Conservation (phyloP, 176 grass and related monocot species). For the Triticum timopheevii region DNA sequence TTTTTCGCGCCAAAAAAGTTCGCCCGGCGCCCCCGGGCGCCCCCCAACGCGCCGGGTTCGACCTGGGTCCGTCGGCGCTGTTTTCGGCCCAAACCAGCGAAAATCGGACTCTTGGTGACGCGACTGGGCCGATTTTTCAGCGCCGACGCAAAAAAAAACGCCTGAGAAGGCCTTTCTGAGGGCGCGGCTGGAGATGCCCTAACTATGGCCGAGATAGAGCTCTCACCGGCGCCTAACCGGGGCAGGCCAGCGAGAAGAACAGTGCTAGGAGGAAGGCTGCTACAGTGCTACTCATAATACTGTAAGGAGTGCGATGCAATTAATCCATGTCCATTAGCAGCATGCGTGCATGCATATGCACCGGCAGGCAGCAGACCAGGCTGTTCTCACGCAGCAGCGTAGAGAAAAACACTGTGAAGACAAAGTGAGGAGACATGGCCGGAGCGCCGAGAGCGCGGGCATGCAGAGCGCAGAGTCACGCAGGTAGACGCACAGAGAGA, state of each 20-base stretch:
- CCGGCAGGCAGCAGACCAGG: neutral
- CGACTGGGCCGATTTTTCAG: too few species aligned
- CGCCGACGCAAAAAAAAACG: too few species aligned
- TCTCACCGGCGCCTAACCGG: slow-evolving; percentile 6
- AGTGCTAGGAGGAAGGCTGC: neutral
- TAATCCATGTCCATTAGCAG: slow-evolving; percentile 4
- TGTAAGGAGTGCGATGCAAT: neutral
- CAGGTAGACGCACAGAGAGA: neutral
- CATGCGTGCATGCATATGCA: slow-evolving; percentile 3
- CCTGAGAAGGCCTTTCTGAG: too few species aligned
- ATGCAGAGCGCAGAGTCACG: neutral
- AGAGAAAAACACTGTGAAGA: neutral
- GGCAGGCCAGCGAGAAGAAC: neutral
- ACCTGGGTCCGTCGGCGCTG: too few species aligned
- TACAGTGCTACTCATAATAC: neutral
- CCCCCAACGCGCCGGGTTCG: too few species aligned
- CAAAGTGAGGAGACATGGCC: neutral
- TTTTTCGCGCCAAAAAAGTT: too few species aligned
- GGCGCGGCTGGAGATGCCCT: too few species aligned
- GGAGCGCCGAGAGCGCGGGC: too few species aligned
- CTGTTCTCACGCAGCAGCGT: neutral
- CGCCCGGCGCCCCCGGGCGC: too few species aligned
- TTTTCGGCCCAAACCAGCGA: too few species aligned
- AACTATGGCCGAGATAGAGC: neutral
- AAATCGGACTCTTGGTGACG: too few species aligned